Evolutionary conservation across 2,329 filamentous ascomycete species (phyloP).

Genomic region (Arthrobotrys sphaeroides): DNA sequence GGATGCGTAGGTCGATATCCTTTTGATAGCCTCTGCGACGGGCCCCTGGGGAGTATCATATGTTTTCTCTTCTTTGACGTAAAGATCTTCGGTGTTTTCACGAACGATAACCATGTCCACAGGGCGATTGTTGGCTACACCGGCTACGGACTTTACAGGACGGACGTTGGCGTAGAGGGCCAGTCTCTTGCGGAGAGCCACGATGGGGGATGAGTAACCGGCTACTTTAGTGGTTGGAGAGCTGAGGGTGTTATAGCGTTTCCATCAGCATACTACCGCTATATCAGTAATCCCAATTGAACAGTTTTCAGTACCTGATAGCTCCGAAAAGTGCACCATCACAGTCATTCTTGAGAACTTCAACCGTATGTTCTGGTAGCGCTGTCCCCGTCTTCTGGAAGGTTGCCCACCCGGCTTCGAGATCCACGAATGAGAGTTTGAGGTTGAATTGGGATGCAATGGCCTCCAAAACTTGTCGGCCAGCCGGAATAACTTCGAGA

Average conservation of each 20-base stretch:
- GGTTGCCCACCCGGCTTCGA: slow-evolving; percentile 90
- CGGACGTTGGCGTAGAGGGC: slow-evolving; percentile 97
- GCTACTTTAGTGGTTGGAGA: slow-evolving; percentile 89
- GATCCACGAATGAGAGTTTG: slow-evolving; percentile 92
- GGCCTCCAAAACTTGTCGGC: slow-evolving; percentile 88
- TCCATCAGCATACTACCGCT: background rate
- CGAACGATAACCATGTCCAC: slow-evolving; percentile 98
- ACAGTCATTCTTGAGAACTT: slow-evolving; percentile 87
- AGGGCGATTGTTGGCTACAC: slow-evolving; percentile 68
- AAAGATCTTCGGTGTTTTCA: slow-evolving; percentile 96
- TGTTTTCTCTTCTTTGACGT: slow-evolving; percentile 92
- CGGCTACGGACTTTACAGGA: slow-evolving; percentile 84
- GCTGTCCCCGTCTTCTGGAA: slow-evolving; percentile 90
- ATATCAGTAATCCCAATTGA: background rate
- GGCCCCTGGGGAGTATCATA: slow-evolving; percentile 76
- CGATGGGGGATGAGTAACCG: slow-evolving; percentile 96
- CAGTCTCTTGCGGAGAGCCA: slow-evolving; percentile 92
- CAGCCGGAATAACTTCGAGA: slow-evolving; percentile 96
- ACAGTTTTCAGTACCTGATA: slow-evolving; percentile 69
- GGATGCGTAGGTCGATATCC: slow-evolving; percentile 86
- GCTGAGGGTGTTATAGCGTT: slow-evolving; percentile 61
- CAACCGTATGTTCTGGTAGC: slow-evolving; percentile 88
- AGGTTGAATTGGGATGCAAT: slow-evolving; percentile 89
- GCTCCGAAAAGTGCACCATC: slow-evolving; percentile 96
- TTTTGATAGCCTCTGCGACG: slow-evolving; percentile 97